These are phyloP conservation scores for Dalechampia spathulata DNA, from an alignment of 441 rosid genomes.

Conservation along the genomic window DNA sequence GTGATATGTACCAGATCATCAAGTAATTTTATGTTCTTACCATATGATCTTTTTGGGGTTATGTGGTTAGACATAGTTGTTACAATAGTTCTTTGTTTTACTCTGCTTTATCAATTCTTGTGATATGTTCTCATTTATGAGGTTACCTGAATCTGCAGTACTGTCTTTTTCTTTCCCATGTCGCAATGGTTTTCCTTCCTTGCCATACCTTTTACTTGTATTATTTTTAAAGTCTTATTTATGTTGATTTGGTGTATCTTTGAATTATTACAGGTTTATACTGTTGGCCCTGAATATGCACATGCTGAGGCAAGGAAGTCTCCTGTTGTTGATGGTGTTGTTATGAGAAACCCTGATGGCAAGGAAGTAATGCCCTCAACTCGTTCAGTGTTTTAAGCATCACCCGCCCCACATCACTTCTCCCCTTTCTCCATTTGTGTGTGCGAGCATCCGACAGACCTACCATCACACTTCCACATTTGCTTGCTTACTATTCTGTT, in stretches of 20 bases:
- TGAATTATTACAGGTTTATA: constrained; percentile 70
- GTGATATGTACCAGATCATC: no score
- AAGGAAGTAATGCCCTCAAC: constrained; percentile 65
- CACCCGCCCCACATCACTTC: background rate
- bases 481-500: no score
- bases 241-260: constrained; percentile 15
- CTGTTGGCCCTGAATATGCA: constrained; percentile 99
- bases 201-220: background rate
- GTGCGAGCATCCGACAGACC: no score
- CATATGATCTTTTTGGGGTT: no score
- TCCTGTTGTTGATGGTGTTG: constrained; percentile 99
- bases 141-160: background rate
- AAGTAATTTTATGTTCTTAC: no score
- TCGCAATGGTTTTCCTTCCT: background rate
- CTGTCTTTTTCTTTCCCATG: background rate
- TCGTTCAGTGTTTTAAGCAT: background rate
- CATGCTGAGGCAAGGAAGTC: constrained; percentile 99
- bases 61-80: no score
- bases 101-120: background rate
- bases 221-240: background rate
- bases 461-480: no score
- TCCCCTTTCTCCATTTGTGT: background rate
- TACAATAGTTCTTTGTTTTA: no score
- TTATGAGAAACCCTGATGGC: constrained; percentile 97
- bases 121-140: background rate